Evolutionary conservation across 1,139 yeast species (phyloP).

Genomic region (Blastobotrys elegans): DNA sequence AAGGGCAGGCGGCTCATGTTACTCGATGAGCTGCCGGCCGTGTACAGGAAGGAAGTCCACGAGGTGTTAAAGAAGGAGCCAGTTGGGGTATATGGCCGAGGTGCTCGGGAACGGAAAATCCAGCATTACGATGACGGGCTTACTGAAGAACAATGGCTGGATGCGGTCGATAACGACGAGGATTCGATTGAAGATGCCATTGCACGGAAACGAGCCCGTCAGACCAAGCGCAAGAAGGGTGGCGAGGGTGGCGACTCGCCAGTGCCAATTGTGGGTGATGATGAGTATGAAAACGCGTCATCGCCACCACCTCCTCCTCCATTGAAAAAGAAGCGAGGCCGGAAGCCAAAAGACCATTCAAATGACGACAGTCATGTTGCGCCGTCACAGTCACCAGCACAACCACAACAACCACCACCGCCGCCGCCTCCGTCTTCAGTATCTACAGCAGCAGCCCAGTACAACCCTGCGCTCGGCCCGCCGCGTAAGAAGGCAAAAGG

Average conservation of each 20-base stretch:
- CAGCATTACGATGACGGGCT: constrained; percentile 87
- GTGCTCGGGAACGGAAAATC: constrained; percentile 76
- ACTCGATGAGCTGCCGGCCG: constrained; percentile 69
- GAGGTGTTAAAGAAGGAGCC: constrained; percentile 46
- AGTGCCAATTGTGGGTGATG: constrained; percentile 8
- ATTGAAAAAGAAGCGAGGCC: constrained; percentile 2
- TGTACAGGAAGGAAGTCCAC: constrained; percentile 53
- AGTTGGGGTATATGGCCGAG: constrained; percentile 49
- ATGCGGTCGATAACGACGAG: constrained; percentile 67
- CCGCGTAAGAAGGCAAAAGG: constrained; percentile 34
- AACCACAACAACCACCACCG: neutral
- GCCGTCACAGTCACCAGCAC: neutral
- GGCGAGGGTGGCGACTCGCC: constrained; percentile 5
- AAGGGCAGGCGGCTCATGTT: constrained; percentile 53
- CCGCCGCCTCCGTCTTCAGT: constrained; percentile 1
- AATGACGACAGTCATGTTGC: neutral
- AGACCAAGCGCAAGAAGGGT: constrained; percentile 15
- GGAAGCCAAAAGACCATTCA: neutral
- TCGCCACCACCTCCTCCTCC: neutral
- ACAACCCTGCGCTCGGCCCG: constrained; percentile 17
- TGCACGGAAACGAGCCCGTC: constrained; percentile 51
- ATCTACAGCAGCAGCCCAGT: constrained; percentile 1
- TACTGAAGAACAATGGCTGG: constrained; percentile 91
- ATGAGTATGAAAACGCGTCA: constrained; percentile 15
- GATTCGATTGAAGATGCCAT: constrained; percentile 67